These are phyloP conservation scores for Trypanosoma grayi DNA, from an alignment of 208 protist genomes.

Conservation along the genomic window DNA sequence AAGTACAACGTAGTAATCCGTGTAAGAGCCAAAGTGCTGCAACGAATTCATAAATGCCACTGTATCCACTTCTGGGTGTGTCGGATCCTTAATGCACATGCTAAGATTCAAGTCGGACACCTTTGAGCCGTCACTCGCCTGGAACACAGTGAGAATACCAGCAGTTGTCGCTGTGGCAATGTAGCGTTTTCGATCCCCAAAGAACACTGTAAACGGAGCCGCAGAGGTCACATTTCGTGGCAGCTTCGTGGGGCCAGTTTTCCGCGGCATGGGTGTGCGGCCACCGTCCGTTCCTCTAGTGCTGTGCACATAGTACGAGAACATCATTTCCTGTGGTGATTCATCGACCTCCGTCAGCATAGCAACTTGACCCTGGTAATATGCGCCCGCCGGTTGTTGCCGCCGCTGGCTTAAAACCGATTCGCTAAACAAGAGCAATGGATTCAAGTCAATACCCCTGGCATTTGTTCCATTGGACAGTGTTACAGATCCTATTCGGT, in stretches of 20 bases:
- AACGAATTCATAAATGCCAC: slow-evolving; percentile 13
- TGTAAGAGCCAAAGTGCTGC: slow-evolving; percentile 8
- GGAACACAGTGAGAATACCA: slow-evolving; percentile 4
- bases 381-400: background rate
- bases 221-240: background rate
- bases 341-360: background rate
- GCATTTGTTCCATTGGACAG: slow-evolving; percentile 7
- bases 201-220: slow-evolving; percentile 8
- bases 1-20: slow-evolving; percentile 21
- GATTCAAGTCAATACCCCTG: slow-evolving; percentile 7
- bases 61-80: background rate
- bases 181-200: slow-evolving; percentile 18
- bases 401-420: background rate
- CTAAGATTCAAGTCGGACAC: slow-evolving; percentile 4
- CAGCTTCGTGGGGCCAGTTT: background rate
- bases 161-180: slow-evolving; percentile 1
- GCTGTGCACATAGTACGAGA: slow-evolving; percentile 1
- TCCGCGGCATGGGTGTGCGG: background rate
- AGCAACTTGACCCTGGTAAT: slow-evolving; percentile 7
- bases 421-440: slow-evolving; percentile 11
- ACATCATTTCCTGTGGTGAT: background rate
- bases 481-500: background rate
- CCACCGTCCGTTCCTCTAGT: background rate
- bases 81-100: background rate
- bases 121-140: background rate